Evolutionary conservation across 2,329 filamentous ascomycete species (phyloP).

Genomic region (Neofusicoccum cordaticola): DNA sequence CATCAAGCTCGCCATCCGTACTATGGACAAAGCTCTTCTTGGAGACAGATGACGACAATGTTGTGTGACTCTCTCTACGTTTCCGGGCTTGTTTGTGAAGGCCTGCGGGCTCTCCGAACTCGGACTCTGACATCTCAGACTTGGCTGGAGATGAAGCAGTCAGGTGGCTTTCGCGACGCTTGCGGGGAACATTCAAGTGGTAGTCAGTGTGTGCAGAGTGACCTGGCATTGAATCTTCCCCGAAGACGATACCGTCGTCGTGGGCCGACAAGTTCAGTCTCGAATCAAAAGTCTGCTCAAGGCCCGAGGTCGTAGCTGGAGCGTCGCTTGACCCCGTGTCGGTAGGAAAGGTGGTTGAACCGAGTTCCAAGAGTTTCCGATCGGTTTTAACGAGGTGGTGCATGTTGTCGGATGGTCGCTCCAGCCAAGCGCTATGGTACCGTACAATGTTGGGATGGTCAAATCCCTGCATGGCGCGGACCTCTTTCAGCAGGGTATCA

Average conservation of each 20-base stretch:
- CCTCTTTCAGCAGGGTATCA: constrained; percentile 58
- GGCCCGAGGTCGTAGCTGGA: neutral
- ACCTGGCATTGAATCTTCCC: constrained; percentile 23
- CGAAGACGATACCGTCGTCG: constrained; percentile 21
- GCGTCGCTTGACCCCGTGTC: neutral
- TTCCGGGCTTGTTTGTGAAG: neutral
- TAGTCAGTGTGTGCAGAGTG: neutral
- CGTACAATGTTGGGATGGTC: constrained; percentile 66
- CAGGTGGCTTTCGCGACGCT: constrained; percentile 34
- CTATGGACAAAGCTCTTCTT: constrained; percentile 39
- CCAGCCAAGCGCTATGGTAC: constrained; percentile 65
- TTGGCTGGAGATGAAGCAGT: neutral
- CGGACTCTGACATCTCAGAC: neutral
- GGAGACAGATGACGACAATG: constrained; percentile 40
- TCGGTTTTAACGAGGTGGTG: neutral
- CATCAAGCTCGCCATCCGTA: constrained; percentile 39
- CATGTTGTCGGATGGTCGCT: constrained; percentile 28
- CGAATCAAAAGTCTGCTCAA: neutral
- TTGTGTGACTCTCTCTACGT: constrained; percentile 36
- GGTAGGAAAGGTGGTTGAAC: neutral
- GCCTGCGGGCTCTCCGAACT: constrained; percentile 20
- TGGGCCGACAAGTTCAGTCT: neutral
- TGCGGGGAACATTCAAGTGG: constrained; percentile 22
- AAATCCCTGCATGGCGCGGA: constrained; percentile 59
- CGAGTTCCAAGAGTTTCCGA: neutral